A percentile compares a stretch with the other conserved stretches of the same genome.
phyloP scores from a whole-genome alignment of 179 eudicot genomes.

The Gypsophila paniculata region DNA sequence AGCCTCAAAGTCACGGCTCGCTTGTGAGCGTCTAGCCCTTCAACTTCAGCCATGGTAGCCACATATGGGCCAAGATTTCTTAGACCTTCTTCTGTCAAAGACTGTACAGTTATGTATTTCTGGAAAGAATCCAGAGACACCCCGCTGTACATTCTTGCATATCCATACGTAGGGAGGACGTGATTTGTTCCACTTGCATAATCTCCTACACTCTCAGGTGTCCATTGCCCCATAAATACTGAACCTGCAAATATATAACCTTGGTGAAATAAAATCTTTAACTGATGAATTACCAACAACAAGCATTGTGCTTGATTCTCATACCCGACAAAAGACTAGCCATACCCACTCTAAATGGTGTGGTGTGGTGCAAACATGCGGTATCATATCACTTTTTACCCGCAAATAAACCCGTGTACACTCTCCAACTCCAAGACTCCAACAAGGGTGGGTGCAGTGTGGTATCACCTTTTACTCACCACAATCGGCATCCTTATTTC shows the following conservation, averaged over 20 bases:
- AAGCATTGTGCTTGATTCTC: too few species aligned
- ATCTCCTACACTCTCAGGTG: slow-evolving; percentile 99
- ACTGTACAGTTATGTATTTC: slow-evolving; percentile 90
- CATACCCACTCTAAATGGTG: background rate
- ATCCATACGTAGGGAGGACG: slow-evolving; percentile 97
- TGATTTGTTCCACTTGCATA: slow-evolving; percentile 99
- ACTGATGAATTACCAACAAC: background rate
- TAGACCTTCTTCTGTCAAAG: slow-evolving; percentile 91
- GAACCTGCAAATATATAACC: slow-evolving; percentile 53
- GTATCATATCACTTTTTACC: too few species aligned
- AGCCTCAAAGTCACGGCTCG: slow-evolving; percentile 92
- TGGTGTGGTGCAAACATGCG: background rate
- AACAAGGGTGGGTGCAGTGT: too few species aligned
- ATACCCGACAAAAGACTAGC: too few species aligned
- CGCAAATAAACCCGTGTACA: too few species aligned
- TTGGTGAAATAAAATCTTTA: background rate
- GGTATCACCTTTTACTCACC: background rate
- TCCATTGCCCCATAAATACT: slow-evolving; percentile 94
- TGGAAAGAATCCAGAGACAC: slow-evolving; percentile 92
- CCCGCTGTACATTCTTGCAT: slow-evolving; percentile 90
- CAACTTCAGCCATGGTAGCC: slow-evolving; percentile 88
- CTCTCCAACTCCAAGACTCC: too few species aligned
- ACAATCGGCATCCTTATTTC: too few species aligned
- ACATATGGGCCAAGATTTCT: slow-evolving; percentile 83
- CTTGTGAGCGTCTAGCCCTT: slow-evolving; percentile 97